These are phyloP conservation scores for Tricladium varicosporioides DNA, from an alignment of 2,329 filamentous ascomycete species.

Conservation along the genomic window DNA sequence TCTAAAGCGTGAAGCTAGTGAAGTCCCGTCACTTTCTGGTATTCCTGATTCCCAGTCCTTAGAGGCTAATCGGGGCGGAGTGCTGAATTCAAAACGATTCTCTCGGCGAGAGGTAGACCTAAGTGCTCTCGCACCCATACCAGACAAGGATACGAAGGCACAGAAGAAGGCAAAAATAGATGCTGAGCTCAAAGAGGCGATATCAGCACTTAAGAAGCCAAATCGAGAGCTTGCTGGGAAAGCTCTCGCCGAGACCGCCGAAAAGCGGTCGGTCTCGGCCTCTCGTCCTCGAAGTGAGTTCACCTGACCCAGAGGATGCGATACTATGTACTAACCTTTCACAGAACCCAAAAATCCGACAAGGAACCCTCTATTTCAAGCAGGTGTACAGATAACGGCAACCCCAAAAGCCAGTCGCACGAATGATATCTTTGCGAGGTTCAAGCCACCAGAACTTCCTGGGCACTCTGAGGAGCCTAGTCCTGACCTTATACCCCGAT, in stretches of 20 bases:
- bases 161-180: slow-evolving; percentile 66
- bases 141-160: slow-evolving; percentile 52
- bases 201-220: slow-evolving; percentile 70
- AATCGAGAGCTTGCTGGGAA: slow-evolving; percentile 70
- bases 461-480: too few species aligned
- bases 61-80: slow-evolving; percentile 37
- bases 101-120: slow-evolving; percentile 53
- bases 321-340: slow-evolving; percentile 31
- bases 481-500: slow-evolving; percentile 20
- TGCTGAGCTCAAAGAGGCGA: slow-evolving; percentile 70
- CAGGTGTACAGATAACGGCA: slow-evolving; percentile 32
- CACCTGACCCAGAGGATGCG: background rate
- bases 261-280: slow-evolving; percentile 53
- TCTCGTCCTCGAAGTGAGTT: slow-evolving; percentile 50
- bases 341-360: slow-evolving; percentile 52
- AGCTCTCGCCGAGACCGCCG: slow-evolving; percentile 64
- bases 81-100: slow-evolving; percentile 42
- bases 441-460: slow-evolving; percentile 11
- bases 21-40: slow-evolving; percentile 51
- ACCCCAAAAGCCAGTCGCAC: slow-evolving; percentile 33
- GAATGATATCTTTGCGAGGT: slow-evolving; percentile 22
- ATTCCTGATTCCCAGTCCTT: slow-evolving; percentile 40
- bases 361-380: slow-evolving; percentile 35
- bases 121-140: slow-evolving; percentile 45
- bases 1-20: slow-evolving; percentile 68